phyloP scores from a whole-genome alignment of 306 rosid genomes.

The Ammopiptanthus mongolicus region DNA sequence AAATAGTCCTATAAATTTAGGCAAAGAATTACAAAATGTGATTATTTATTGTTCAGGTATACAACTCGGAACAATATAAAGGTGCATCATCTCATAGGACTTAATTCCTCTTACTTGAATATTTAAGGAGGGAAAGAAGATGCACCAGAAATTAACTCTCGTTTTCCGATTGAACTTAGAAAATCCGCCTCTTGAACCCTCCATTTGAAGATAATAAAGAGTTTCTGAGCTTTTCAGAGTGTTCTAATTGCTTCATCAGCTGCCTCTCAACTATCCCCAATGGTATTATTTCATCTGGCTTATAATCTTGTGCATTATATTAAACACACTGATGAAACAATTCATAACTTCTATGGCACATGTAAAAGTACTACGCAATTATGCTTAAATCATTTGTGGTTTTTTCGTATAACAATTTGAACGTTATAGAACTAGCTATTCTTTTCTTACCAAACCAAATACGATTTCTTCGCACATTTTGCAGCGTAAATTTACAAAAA shows the following conservation, averaged over 20 bases:
- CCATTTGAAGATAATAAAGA: too few relatives aligned
- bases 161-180: neutral
- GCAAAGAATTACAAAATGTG: too few relatives aligned
- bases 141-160: neutral
- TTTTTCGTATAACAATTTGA: neutral
- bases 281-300: slow-evolving; percentile 55
- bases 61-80: too few relatives aligned
- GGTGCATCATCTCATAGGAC: too few relatives aligned
- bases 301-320: slow-evolving; percentile 55
- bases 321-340: neutral
- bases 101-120: too few relatives aligned
- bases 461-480: too few relatives aligned
- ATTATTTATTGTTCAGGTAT: too few relatives aligned
- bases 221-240: neutral
- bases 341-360: neutral
- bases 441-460: too few relatives aligned
- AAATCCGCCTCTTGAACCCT: too few relatives aligned
- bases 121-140: neutral
- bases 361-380: neutral
- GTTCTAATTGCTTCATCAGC: slow-evolving; percentile 41
- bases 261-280: slow-evolving; percentile 47
- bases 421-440: too few relatives aligned
- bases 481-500: too few relatives aligned
- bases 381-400: neutral
- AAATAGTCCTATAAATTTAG: too few relatives aligned